Base-by-base conservation (phyloP, 768 basidiomycete species). In the Suillus subalutaceus region DNA sequence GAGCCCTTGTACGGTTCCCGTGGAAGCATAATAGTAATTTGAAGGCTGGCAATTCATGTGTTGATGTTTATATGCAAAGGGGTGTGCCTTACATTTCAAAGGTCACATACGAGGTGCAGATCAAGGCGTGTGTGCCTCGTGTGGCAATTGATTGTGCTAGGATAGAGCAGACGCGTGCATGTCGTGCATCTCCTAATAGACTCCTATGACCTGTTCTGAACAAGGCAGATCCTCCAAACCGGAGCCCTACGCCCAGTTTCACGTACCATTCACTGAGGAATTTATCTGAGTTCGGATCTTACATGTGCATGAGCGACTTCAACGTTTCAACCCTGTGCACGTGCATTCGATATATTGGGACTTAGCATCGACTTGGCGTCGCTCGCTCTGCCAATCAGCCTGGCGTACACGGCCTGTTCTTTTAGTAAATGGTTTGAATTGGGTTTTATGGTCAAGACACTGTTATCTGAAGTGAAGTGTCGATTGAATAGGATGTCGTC, bases 1-100 rank as follows among this genome's bases (percentile, higher is more conserved):
- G 64, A 66, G 3, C 84, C 84, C 20, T 69, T 62, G 66, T 79
- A 85, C 1, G 75, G 74, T 43, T 78, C 48, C 35, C 72, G 58
- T 13, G 73, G 60, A 4, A 70, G 6, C 79, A 79, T 79, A 66
- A 23, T 68, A 67, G 58, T 40, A 30, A 41, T 40, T 10, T 59
- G 58, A 41, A 30, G 58, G n/a, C 3, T 16, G n/a, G 23, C 2
- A 15, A 15, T 38, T 23, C n/a, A 8, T n/a, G 35, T 23, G 12
- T 35, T 4, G 20, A n/a, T n/a, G 55, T 35, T 56, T 56, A 56
- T 56, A 56, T 37, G 55, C 20, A 13, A 37, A 37, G 20, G 55
- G 55, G 12, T 12, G 12, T n/a, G 55, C 10, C 20, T 56, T 56
- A 35, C 20, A 56, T 35, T 35, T 37, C 12, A 56, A n/a, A n/a